phyloP scores from a whole-genome alignment of 306 rosid genomes.

The Macrotyloma uniflorum region DNA sequence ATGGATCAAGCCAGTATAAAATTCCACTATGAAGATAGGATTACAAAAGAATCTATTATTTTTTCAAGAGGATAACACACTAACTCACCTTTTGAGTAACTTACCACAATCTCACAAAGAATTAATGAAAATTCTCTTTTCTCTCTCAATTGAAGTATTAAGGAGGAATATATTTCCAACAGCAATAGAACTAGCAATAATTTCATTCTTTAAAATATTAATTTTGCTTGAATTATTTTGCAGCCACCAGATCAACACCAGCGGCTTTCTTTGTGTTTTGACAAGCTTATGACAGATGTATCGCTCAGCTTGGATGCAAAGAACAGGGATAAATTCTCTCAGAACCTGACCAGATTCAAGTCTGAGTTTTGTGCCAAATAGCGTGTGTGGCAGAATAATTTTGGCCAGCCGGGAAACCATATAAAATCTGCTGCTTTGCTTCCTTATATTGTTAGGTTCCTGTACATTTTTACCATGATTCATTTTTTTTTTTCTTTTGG shows the following conservation, averaged over 20 bases:
- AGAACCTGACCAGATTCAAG: conserved; percentile 51
- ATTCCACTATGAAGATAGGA: too few relatives aligned
- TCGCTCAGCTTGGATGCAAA: conserved; percentile 45
- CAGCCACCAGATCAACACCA: conserved; percentile 50
- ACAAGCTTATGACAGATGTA: conserved; percentile 51
- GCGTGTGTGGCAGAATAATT: not conserved
- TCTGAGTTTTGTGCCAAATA: conserved; percentile 46
- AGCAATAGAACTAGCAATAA: not conserved
- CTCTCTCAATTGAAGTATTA: too few relatives aligned
- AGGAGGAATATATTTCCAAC: too few relatives aligned
- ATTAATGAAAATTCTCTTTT: too few relatives aligned
- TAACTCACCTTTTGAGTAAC: too few relatives aligned
- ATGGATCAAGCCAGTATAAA: too few relatives aligned
- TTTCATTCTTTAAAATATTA: conserved; percentile 11
- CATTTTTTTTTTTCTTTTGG: not conserved
- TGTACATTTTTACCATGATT: conserved; percentile 15
- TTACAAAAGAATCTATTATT: too few relatives aligned
- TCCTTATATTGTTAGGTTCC: not conserved
- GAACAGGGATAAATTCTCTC: conserved; percentile 50
- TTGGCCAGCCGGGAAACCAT: conserved; percentile 5
- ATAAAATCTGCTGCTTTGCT: not conserved
- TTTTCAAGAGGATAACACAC: too few relatives aligned
- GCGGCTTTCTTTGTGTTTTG: conserved; percentile 49
- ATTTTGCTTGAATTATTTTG: conserved; percentile 25
- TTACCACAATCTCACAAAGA: too few relatives aligned